Evolutionary conservation across 2,329 filamentous ascomycete genomes (phyloP), one percentile per base, ranked within the genome.

Genomic region (Aspergillus awamori): DNA sequence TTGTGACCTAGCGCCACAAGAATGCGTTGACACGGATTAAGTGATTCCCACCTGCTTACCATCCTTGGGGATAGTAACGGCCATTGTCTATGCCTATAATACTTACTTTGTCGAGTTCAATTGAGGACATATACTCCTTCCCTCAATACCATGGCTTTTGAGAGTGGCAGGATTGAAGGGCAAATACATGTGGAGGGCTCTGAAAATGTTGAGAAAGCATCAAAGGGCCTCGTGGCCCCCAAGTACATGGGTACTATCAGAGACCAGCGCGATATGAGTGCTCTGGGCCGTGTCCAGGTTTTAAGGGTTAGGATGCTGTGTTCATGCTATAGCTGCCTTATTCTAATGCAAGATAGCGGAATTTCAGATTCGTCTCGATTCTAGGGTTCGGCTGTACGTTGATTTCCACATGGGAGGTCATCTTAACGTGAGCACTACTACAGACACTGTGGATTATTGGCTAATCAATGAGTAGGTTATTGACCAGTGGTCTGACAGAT

Each of bases 291-390:
- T 65, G 71, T 72, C 22, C 77, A 79, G 53, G 76, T 78, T 24
- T 63, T 79, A 13, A 69, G 76, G 51, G 77, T 76, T 67, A 58
- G 70, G 63, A n/a, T 47, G 17, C 20, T 53, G 11, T 22, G 3
- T 38, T 24, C 13, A 30, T 24, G n/a, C 36, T 24, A 43, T 52
- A n/a, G 24, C 43, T 51, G 17, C 13, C 47, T 28, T 51, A 53
- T 59, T 41, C 36, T 63, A 22, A 60, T 53, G 20, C 43, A 53
- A 22, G 57, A 36, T 54, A 81, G 79, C 70, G 79, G 65, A 80
- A 80, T 57, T 82, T 81, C 69, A 71, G 72, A 24, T 80, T 79
- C 59, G 65, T 80, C 38, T 79, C 79, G 0, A 80, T 81, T 58
- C 66, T 81, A 15, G 79, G 79, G 11, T 81, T 81, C 62, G 76